Percentiles rank a stretch among this genome's conserved stretches.
phyloP scores from a whole-genome alignment of 148 eudicot genomes.

The Amaranthus palmeri region DNA sequence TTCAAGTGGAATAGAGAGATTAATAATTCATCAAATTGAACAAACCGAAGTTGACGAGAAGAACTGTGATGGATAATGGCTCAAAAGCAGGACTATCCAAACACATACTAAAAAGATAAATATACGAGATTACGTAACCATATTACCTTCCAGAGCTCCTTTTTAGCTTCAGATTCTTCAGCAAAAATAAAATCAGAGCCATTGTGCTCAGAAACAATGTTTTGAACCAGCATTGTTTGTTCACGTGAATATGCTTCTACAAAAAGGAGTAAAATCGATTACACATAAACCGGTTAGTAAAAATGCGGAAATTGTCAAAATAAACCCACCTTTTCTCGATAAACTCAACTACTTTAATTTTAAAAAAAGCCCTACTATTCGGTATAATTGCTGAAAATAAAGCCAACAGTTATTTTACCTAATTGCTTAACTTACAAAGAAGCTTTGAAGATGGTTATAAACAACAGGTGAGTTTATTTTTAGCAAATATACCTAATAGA shows the following conservation, averaged over 20 bases:
- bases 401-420: too few relatives aligned
- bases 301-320: too few relatives aligned
- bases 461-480: too few relatives aligned
- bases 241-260: slow-evolving; percentile 92
- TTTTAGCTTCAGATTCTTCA: slow-evolving; percentile 84
- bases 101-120: not conserved
- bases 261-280: slow-evolving; percentile 2
- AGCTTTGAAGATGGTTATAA: too few relatives aligned
- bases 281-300: slow-evolving; percentile 1
- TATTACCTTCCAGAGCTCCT: slow-evolving; percentile 94
- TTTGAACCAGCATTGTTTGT: slow-evolving; percentile 76
- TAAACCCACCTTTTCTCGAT: too few relatives aligned
- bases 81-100: not conserved
- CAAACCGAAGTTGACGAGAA: not conserved
- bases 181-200: slow-evolving; percentile 91
- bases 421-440: too few relatives aligned
- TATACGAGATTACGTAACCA: not conserved
- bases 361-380: too few relatives aligned
- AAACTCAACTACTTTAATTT: too few relatives aligned
- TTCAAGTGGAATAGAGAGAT: not conserved
- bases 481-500: too few relatives aligned
- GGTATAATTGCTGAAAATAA: too few relatives aligned
- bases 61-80: not conserved
- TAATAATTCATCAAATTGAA: not conserved
- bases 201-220: slow-evolving; percentile 76